A percentile compares a stretch with the other conserved stretches of the same genome.
Conservation (phyloP, 179 eudicot genomes). For the Carnegiea gigantea region DNA sequence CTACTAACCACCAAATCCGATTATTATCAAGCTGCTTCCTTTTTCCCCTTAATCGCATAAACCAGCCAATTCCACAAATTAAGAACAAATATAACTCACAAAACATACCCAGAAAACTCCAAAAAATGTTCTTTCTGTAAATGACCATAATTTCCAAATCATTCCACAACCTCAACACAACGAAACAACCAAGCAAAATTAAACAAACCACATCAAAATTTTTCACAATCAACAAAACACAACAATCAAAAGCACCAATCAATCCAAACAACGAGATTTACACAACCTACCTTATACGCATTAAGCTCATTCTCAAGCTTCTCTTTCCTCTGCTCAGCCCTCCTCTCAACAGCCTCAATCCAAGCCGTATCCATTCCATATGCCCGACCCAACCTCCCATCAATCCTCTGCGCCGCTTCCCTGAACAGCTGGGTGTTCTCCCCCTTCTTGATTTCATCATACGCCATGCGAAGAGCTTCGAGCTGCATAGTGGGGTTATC, state of each 20-base stretch:
- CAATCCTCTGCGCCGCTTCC: constrained; percentile 63
- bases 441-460: constrained; percentile 85
- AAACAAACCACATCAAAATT: background rate
- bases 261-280: background rate
- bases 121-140: background rate
- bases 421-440: constrained; percentile 70
- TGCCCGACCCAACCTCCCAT: constrained; percentile 51
- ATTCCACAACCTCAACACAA: background rate
- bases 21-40: background rate
- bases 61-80: background rate
- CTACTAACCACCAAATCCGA: background rate
- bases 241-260: background rate
- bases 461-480: constrained; percentile 88
- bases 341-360: constrained; percentile 61
- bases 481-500: constrained; percentile 50
- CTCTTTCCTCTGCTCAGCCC: constrained; percentile 72
- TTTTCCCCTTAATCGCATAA: background rate
- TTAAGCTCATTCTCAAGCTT: constrained; percentile 88
- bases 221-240: background rate
- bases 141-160: background rate
- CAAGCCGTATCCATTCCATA: constrained; percentile 56
- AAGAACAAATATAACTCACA: background rate
- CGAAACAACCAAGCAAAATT: background rate
- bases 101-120: background rate
- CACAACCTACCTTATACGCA: constrained; percentile 60